A percentile compares a stretch with the other conserved stretches of the same genome.
Conservation (phyloP, 116 monocot species). For the Trichopus zeylanicus region DNA sequence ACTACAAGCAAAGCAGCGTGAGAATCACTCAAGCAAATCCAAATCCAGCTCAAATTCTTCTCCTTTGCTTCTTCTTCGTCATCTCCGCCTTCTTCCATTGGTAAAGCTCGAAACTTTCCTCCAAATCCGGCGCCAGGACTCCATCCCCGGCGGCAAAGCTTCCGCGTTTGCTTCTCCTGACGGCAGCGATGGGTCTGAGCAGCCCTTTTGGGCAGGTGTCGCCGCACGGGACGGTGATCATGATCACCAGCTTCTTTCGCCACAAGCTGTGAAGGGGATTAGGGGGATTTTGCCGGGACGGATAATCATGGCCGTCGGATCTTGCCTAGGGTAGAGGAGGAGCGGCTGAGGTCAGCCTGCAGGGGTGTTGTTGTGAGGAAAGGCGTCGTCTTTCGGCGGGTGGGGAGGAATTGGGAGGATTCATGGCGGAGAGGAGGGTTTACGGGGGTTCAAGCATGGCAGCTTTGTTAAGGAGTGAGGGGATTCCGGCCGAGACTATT, state of each 20-base stretch:
- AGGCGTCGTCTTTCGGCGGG: background rate
- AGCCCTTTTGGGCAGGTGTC: constrained; percentile 12
- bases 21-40: no score
- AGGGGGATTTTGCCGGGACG: background rate
- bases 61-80: background rate
- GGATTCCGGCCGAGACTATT: constrained; percentile 17
- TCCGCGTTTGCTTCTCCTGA: background rate
- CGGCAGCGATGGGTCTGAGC: constrained; percentile 25
- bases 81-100: background rate
- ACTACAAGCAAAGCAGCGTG: no score
- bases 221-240: constrained; percentile 28
- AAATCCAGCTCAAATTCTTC: background rate
- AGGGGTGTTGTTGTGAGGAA: background rate
- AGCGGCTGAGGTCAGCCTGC: background rate
- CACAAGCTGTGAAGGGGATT: constrained; percentile 30
- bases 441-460: constrained; percentile 28
- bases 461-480: constrained; percentile 30
- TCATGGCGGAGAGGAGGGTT: constrained; percentile 37
- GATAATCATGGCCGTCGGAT: background rate
- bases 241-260: constrained; percentile 58
- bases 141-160: background rate
- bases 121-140: background rate
- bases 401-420: background rate
- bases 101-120: background rate
- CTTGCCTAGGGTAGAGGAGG: background rate